Evolutionary conservation across 306 rosid species (phyloP).

Genomic region (Acacia melanoxylon): DNA sequence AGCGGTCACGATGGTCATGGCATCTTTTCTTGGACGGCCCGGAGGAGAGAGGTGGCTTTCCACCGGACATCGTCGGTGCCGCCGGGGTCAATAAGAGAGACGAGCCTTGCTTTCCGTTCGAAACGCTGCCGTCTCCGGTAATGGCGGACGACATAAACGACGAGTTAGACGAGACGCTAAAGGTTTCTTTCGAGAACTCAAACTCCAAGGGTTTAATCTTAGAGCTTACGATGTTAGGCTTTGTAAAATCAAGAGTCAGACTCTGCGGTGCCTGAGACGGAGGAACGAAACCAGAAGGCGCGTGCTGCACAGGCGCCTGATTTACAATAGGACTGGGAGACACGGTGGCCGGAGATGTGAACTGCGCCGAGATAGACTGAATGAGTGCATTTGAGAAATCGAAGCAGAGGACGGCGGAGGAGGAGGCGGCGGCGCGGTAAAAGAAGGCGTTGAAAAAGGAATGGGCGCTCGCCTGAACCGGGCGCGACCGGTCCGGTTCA

Average conservation of each 20-base stretch:
- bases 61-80: slow-evolving; percentile 50
- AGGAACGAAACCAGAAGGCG: slow-evolving; percentile 34
- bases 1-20: slow-evolving; percentile 62
- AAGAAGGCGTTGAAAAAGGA: slow-evolving; percentile 19
- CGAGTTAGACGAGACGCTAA: slow-evolving; percentile 82
- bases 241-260: slow-evolving; percentile 77
- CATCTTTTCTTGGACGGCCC: slow-evolving; percentile 63
- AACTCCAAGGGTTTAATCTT: slow-evolving; percentile 48
- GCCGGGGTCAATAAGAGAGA: slow-evolving; percentile 57
- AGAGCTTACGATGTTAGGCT: slow-evolving; percentile 51
- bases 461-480: slow-evolving; percentile 86
- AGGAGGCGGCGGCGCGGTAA: slow-evolving; percentile 24
- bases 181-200: slow-evolving; percentile 68
- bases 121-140: slow-evolving; percentile 88
- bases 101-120: slow-evolving; percentile 69
- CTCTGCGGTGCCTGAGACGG: slow-evolving; percentile 52
- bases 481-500: slow-evolving; percentile 89
- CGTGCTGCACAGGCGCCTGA: slow-evolving; percentile 16
- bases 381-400: slow-evolving; percentile 22
- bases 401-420: slow-evolving; percentile 25
- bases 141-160: slow-evolving; percentile 90
- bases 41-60: slow-evolving; percentile 63
- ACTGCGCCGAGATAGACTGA: slow-evolving; percentile 28
- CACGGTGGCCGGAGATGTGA: slow-evolving; percentile 24
- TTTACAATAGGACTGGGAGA: slow-evolving; percentile 5